Base-by-base conservation (phyloP, 495 filamentous ascomycete genomes). In the Neurospora cerealis region DNA sequence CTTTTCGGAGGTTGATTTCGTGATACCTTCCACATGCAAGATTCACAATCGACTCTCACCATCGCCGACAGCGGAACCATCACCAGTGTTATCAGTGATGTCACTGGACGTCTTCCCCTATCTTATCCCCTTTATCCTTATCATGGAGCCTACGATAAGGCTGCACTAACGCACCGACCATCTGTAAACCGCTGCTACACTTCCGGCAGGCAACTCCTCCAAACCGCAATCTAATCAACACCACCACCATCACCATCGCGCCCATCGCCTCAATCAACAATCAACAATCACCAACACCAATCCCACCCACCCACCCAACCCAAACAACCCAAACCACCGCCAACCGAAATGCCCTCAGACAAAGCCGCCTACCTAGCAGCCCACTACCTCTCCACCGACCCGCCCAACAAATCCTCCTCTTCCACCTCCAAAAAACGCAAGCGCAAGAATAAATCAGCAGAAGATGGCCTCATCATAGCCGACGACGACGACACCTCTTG, bases 361-460 rank as follows among this genome's bases (percentile, higher is more conserved):
- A 88, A 97, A 76, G 91, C 94, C 37, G 89, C 90, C 82, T 99
- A 98, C 82, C 91, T 99, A 70, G 95, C 96, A 71, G 92, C 94
- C 76, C 97, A 94, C 82, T 99, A 99, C 83, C 91, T 99, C 5
- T 92, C 83, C 41, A 81, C 93, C 39, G 93, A 95, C 80, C 83
- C 89, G 1, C 54, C 54, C 28, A 46, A 46, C 54, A 89, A 91
- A 69, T 85, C 91, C 36, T 90, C 76, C 21, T 70, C 70, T 0
- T 41, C 38, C 21, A 73, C 92, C 0, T 5, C 3, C 80, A 94
- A 95, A 79, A 92, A 90, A 79, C 94, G 93, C 83, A 97, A 97
- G 85, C 90, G 92, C 75, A 96, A 96, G 80, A 81, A 88, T 72
- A 86, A 88, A 76, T 81, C 88, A 74, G 82, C 83, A n/a, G 79